Conservation (phyloP, 352 stramenopile genomes). For the Pythium volutum region DNA sequence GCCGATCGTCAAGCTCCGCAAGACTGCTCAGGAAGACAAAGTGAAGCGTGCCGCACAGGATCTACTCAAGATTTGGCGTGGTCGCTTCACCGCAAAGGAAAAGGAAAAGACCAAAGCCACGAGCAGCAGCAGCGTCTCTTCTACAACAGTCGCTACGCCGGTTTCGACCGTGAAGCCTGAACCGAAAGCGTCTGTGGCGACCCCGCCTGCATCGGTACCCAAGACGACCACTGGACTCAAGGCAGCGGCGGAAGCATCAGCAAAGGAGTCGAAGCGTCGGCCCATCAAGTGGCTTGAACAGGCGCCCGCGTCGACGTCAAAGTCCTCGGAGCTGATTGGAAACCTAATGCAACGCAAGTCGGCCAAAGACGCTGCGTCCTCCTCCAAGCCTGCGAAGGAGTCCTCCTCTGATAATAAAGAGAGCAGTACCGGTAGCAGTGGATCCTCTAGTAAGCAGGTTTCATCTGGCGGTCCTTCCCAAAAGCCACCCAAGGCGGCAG, state of each 20-base stretch:
- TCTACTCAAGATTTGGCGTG: constrained; percentile 82
- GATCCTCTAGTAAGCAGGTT: constrained; percentile 27
- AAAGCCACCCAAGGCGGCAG: constrained; percentile 33
- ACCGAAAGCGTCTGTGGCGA: not conserved
- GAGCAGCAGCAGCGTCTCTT: constrained; percentile 2
- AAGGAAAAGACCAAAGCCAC: constrained; percentile 37
- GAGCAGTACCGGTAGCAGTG: constrained; percentile 25
- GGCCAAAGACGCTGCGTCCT: constrained; percentile 62
- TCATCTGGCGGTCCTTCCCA: constrained; percentile 12
- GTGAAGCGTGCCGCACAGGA: constrained; percentile 79
- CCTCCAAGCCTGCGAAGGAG: constrained; percentile 40
- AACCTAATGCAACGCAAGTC: constrained; percentile 83
- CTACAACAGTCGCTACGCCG: constrained; percentile 14
- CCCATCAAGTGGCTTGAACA: constrained; percentile 79
- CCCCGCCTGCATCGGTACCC: not conserved
- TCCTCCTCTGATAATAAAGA: constrained; percentile 28
- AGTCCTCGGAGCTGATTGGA: constrained; percentile 77
- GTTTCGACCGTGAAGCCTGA: constrained; percentile 12
- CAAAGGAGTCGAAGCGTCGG: constrained; percentile 43
- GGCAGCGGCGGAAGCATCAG: constrained; percentile 15
- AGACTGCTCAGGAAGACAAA: constrained; percentile 71
- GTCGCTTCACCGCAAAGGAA: constrained; percentile 84
- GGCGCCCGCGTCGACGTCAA: constrained; percentile 48
- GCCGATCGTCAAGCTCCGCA: constrained; percentile 84
- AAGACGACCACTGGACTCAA: not conserved